Conservation (phyloP, 352 stramenopile genomes). For the Phytophthora litchii region DNA sequence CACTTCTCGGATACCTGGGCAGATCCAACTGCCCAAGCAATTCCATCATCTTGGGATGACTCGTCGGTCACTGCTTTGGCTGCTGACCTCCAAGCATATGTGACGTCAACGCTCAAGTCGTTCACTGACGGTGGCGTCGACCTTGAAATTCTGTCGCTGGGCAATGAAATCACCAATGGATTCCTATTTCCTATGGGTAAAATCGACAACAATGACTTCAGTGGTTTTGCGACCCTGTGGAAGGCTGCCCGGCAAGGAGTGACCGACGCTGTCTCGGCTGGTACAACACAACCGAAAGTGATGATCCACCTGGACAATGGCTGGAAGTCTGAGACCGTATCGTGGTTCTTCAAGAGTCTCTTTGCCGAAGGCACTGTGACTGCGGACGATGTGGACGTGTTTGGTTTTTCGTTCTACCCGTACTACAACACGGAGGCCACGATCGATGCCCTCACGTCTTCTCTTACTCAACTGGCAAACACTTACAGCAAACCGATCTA, state of each 20-base stretch:
- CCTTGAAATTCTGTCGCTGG: conserved; percentile 33
- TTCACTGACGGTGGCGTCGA: conserved; percentile 31
- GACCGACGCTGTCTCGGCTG: conserved; percentile 28
- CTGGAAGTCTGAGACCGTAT: conserved; percentile 40
- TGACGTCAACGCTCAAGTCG: conserved; percentile 34
- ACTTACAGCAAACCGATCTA: conserved; percentile 40
- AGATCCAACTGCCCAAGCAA: conserved; percentile 19
- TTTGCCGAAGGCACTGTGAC: conserved; percentile 34
- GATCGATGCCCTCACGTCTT: conserved; percentile 35
- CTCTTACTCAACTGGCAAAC: conserved; percentile 31
- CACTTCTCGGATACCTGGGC: conserved; percentile 46
- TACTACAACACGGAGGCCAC: conserved; percentile 38
- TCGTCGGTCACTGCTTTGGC: conserved; percentile 25
- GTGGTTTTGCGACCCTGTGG: conserved; percentile 32
- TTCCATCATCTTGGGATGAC: conserved; percentile 23
- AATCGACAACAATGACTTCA: conserved; percentile 30
- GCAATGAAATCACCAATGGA: conserved; percentile 40
- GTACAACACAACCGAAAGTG: conserved; percentile 35
- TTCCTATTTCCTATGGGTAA: conserved; percentile 35
- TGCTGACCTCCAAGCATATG: conserved; percentile 18
- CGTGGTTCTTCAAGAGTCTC: conserved; percentile 37
- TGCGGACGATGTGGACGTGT: conserved; percentile 37
- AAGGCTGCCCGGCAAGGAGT: conserved; percentile 37
- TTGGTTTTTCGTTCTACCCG: conserved; percentile 45
- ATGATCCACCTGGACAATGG: conserved; percentile 48